Conservation (phyloP, 768 basidiomycete genomes). For the Lactifluus pinguis region DNA sequence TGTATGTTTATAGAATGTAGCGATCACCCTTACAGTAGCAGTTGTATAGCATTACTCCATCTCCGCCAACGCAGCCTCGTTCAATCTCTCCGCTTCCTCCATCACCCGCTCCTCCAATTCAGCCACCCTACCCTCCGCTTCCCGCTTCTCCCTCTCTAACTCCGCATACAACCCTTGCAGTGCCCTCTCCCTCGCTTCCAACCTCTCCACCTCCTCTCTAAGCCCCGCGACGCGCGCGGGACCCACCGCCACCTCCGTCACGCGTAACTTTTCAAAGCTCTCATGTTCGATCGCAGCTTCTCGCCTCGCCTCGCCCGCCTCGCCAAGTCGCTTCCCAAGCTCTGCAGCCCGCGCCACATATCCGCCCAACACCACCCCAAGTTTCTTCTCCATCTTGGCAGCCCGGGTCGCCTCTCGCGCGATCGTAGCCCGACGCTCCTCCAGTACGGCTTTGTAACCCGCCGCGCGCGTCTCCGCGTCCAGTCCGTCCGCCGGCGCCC, state of each 20-base stretch:
- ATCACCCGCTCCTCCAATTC: constrained; percentile 79
- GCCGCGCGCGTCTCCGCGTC: constrained; percentile 47
- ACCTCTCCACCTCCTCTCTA: constrained; percentile 76
- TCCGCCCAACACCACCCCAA: constrained; percentile 80
- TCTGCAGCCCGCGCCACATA: constrained; percentile 71
- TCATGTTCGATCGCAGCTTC: constrained; percentile 61
- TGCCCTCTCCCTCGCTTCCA: constrained; percentile 67
- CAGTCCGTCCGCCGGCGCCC: constrained; percentile 61
- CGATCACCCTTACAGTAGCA: too few relatives aligned
- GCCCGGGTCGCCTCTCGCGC: constrained; percentile 73
- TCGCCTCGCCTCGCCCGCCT: constrained; percentile 64
- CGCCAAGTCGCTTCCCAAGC: constrained; percentile 51
- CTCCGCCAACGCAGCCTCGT: constrained; percentile 65
- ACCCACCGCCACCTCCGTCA: constrained; percentile 65
- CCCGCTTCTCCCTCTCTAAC: constrained; percentile 59
- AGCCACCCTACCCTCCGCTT: constrained; percentile 48
- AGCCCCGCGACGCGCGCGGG: constrained; percentile 72
- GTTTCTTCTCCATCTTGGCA: constrained; percentile 83
- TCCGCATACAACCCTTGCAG: constrained; percentile 84
- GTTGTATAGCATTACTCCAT: constrained; percentile 32
- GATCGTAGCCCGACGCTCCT: constrained; percentile 61
- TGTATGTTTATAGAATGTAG: too few relatives aligned
- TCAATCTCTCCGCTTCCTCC: constrained; percentile 73
- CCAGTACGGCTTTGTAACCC: constrained; percentile 55
- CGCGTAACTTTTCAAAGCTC: constrained; percentile 65